These are phyloP conservation scores for Inga oerstediana DNA, from an alignment of 306 rosid genomes.

Conservation along the genomic window DNA sequence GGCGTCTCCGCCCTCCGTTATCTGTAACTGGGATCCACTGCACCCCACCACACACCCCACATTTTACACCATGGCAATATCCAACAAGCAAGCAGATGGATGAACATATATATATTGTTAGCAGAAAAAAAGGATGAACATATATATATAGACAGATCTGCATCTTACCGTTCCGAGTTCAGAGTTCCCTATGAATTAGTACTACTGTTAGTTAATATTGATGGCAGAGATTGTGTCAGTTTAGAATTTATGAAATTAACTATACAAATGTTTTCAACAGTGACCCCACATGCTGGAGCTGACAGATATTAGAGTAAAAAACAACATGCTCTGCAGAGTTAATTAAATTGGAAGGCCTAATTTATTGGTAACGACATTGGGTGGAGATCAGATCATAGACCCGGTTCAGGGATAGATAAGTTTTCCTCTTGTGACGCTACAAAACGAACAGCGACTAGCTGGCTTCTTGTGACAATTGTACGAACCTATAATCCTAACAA, in stretches of 20 bases:
- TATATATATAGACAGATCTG: neutral
- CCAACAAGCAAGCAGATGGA: neutral
- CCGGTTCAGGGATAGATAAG: neutral
- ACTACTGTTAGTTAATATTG: slow-evolving; percentile 22
- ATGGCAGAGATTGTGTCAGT: slow-evolving; percentile 37
- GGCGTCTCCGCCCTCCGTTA: slow-evolving; percentile 56
- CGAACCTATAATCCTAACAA: slow-evolving; percentile 42
- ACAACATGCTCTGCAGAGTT: slow-evolving; percentile 3
- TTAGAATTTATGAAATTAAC: slow-evolving; percentile 19
- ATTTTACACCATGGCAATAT: slow-evolving; percentile 1
- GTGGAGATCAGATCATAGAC: neutral
- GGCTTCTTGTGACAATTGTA: slow-evolving; percentile 42
- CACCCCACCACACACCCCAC: slow-evolving; percentile 11
- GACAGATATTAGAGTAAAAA: slow-evolving; percentile 30
- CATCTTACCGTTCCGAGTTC: neutral
- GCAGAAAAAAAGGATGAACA: too few relatives aligned
- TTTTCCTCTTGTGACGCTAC: slow-evolving; percentile 6
- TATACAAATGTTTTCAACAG: slow-evolving; percentile 22
- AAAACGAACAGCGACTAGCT: slow-evolving; percentile 39
- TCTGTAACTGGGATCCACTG: slow-evolving; percentile 73
- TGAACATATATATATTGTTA: too few relatives aligned
- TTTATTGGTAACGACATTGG: slow-evolving; percentile 9
- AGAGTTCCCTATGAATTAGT: slow-evolving; percentile 16
- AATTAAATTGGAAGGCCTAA: slow-evolving; percentile 11
- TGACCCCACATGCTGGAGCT: slow-evolving; percentile 37